These are phyloP conservation scores for Arthrobotrys iridis DNA, from an alignment of 2,329 filamentous ascomycete species.

Conservation along the genomic window DNA sequence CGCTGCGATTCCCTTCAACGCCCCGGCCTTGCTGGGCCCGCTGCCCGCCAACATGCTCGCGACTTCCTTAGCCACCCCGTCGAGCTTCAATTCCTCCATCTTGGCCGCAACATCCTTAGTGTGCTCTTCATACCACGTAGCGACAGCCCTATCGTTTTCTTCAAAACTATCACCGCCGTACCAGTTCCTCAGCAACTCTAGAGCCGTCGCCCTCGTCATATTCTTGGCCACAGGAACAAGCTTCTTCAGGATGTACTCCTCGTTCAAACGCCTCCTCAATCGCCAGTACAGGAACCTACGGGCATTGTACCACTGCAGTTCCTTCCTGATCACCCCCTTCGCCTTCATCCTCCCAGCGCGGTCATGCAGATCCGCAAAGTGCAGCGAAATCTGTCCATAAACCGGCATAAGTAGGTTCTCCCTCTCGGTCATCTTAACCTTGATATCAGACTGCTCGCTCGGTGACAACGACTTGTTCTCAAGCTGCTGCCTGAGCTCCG, in stretches of 20 bases:
- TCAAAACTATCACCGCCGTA: conserved; percentile 69
- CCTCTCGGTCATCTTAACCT: conserved; percentile 82
- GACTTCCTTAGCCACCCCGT: conserved; percentile 75
- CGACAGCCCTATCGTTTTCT: conserved; percentile 81
- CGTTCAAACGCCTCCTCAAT: conserved; percentile 92
- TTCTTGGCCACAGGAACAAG: conserved; percentile 68
- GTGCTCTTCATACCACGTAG: conserved; percentile 96
- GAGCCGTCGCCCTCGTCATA: conserved; percentile 71
- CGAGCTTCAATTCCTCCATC: conserved; percentile 83
- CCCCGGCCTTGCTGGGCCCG: conserved; percentile 67
- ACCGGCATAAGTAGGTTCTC: conserved; percentile 91
- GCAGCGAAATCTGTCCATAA: conserved; percentile 92
- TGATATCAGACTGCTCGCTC: conserved; percentile 80
- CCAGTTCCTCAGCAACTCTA: conserved; percentile 84
- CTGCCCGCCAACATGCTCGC: conserved; percentile 74
- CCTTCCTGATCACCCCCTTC: conserved; percentile 89
- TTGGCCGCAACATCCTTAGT: conserved; percentile 82
- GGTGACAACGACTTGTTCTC: conserved; percentile 73
- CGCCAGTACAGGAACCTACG: conserved; percentile 99
- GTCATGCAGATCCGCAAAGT: conserved; percentile 97
- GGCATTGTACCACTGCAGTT: conserved; percentile 85
- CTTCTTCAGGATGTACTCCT: conserved; percentile 95
- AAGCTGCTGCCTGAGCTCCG: conserved; percentile 81
- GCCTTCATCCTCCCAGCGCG: conserved; percentile 97
- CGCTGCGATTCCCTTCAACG: conserved; percentile 85